phyloP scores from a whole-genome alignment of 805 yeast genomes.

The Candida ipomoeae region DNA sequence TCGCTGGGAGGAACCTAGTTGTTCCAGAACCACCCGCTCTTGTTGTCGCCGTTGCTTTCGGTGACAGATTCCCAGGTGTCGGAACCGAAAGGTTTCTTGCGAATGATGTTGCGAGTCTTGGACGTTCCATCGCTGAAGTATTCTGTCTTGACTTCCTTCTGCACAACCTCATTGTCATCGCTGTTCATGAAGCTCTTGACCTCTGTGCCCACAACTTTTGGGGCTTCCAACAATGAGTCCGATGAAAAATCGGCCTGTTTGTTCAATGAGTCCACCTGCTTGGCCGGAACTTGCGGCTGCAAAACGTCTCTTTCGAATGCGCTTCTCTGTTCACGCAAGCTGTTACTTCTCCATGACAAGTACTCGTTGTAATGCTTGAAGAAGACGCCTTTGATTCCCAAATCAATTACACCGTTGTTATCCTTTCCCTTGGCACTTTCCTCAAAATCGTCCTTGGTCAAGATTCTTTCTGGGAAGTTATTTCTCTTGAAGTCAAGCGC shows the following conservation, averaged over 20 bases:
- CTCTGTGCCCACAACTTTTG: slow-evolving; percentile 25
- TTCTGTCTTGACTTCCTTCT: slow-evolving; percentile 31
- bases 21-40: slow-evolving; percentile 26
- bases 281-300: not conserved
- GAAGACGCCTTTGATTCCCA: slow-evolving; percentile 52
- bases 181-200: slow-evolving; percentile 24
- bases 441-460: slow-evolving; percentile 60
- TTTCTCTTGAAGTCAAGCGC: slow-evolving; percentile 25
- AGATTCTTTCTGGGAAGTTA: slow-evolving; percentile 25
- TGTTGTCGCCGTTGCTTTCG: slow-evolving; percentile 20
- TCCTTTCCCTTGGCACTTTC: slow-evolving; percentile 3
- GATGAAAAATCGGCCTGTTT: not conserved
- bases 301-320: not conserved
- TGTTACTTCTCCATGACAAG: slow-evolving; percentile 60
- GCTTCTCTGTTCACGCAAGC: slow-evolving; percentile 36
- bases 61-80: slow-evolving; percentile 30
- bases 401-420: slow-evolving; percentile 23
- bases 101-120: slow-evolving; percentile 25
- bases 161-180: slow-evolving; percentile 26
- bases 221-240: not conserved
- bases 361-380: slow-evolving; percentile 63
- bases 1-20: not conserved
- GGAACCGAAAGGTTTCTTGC: slow-evolving; percentile 32
- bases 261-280: not conserved
- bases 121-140: slow-evolving; percentile 37